phyloP scores from a whole-genome alignment of 2,329 filamentous ascomycete species.

The Sporothrix euskadiensis region DNA sequence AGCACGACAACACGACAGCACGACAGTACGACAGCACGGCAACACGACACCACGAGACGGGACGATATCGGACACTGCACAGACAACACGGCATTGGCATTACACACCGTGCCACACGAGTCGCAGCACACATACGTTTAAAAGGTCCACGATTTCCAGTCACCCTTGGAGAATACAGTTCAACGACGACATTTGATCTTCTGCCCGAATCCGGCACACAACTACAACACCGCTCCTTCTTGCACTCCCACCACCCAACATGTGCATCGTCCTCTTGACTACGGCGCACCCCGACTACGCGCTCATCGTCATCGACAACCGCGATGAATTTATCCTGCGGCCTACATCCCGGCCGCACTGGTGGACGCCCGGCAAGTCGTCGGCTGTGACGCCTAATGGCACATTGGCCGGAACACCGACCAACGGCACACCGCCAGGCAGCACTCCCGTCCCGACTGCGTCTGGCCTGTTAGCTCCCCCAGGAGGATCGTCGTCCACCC shows the following conservation, averaged over 20 bases:
- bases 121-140: background rate
- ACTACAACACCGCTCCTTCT: background rate
- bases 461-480: background rate
- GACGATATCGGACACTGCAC: background rate
- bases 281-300: conserved; percentile 75
- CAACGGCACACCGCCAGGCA: conserved; percentile 18
- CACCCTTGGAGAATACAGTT: too few relatives aligned
- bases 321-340: conserved; percentile 70
- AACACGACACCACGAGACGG: conserved; percentile 23
- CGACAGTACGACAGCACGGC: too few relatives aligned
- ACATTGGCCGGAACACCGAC: background rate
- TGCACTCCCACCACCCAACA: conserved; percentile 39
- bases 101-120: background rate
- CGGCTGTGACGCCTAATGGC: conserved; percentile 22
- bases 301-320: conserved; percentile 74
- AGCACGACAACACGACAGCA: conserved; percentile 8
- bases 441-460: conserved; percentile 2
- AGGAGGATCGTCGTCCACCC: background rate
- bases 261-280: conserved; percentile 78
- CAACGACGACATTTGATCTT: too few relatives aligned
- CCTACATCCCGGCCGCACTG: conserved; percentile 65
- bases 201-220: background rate
- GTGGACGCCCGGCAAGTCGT: conserved; percentile 51
- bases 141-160: background rate
- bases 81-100: background rate